phyloP scores from a whole-genome alignment of 2,329 filamentous ascomycete genomes.

The Penicillium sp. region DNA sequence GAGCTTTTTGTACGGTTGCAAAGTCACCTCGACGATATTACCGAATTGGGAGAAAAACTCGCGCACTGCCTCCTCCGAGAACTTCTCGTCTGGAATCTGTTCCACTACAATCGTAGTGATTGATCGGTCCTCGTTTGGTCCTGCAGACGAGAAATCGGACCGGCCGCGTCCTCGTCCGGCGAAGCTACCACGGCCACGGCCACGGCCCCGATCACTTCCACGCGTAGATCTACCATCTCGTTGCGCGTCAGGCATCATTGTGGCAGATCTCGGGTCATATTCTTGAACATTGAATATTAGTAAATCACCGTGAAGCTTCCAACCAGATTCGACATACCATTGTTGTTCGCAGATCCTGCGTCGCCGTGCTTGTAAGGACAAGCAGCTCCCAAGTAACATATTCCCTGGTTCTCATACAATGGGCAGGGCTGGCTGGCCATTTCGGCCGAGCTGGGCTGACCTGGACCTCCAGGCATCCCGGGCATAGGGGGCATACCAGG shows the following conservation, averaged over 20 bases:
- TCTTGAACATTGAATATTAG: conserved; percentile 36
- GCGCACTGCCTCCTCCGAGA: conserved; percentile 57
- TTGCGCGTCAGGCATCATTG: conserved; percentile 41
- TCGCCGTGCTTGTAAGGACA: conserved; percentile 63
- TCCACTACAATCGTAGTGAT: conserved; percentile 64
- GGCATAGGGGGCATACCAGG: conserved; percentile 52
- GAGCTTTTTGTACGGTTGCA: conserved; percentile 59
- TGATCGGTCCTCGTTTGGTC: conserved; percentile 56
- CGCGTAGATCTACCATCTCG: conserved; percentile 30
- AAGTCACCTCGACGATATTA: conserved; percentile 56
- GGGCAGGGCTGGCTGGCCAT: conserved; percentile 52
- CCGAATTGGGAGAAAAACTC: conserved; percentile 65
- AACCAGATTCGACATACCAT: conserved; percentile 37
- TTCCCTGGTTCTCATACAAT: conserved; percentile 64
- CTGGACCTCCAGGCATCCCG: conserved; percentile 32
- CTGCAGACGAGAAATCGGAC: conserved; percentile 58
- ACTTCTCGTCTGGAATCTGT: conserved; percentile 63
- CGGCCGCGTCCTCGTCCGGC: conserved; percentile 47
- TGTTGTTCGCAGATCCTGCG: conserved; percentile 41
- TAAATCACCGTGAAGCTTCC: too few species aligned
- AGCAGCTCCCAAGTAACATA: conserved; percentile 59
- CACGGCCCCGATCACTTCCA: conserved; percentile 44
- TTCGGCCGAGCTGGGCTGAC: conserved; percentile 33
- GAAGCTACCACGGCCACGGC: conserved; percentile 49
- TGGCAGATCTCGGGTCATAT: conserved; percentile 60